phyloP scores from a whole-genome alignment of 164 flowering plant genomes.

The Buxus sempervirens region DNA sequence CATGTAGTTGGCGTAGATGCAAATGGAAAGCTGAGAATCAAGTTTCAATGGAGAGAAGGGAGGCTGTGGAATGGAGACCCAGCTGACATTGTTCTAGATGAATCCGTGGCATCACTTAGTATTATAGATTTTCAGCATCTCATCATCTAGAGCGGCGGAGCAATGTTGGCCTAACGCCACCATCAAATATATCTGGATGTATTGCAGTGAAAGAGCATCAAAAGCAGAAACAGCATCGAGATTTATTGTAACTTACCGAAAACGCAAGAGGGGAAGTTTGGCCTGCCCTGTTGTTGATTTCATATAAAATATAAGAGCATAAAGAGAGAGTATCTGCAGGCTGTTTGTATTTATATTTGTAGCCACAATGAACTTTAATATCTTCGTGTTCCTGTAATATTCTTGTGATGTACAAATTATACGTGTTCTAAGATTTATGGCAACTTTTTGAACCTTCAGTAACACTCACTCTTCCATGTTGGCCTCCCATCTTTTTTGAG shows the following conservation, averaged over 20 bases:
- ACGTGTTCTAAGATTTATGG: slow-evolving; percentile 2
- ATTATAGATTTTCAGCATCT: slow-evolving; percentile 8
- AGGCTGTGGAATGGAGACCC: slow-evolving; percentile 95
- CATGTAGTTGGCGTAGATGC: slow-evolving; percentile 91
- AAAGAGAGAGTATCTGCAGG: slow-evolving; percentile 14
- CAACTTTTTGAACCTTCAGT: slow-evolving; percentile 7
- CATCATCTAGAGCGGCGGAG: neutral
- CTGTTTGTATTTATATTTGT: slow-evolving; percentile 28
- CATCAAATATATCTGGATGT: neutral
- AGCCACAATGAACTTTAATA: slow-evolving; percentile 9
- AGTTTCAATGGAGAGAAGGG: slow-evolving; percentile 91
- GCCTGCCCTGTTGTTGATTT: slow-evolving; percentile 10
- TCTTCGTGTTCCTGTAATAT: slow-evolving; percentile 2
- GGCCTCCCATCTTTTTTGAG: neutral
- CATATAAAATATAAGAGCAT: slow-evolving; percentile 16
- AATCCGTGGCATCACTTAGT: slow-evolving; percentile 15
- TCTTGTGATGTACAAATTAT: slow-evolving; percentile 14
- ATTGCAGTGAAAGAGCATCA: neutral
- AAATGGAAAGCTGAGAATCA: slow-evolving; percentile 85
- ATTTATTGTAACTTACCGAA: slow-evolving; percentile 10
- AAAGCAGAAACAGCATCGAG: neutral
- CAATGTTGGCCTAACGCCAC: neutral
- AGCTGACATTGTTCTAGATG: slow-evolving; percentile 85
- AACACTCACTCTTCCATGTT: neutral
- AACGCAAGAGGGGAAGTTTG: slow-evolving; percentile 12